Evolutionary conservation across 257 asterid genomes (phyloP), one percentile per base, ranked within the genome.

Genomic region (Rauvolfia tetraphylla): DNA sequence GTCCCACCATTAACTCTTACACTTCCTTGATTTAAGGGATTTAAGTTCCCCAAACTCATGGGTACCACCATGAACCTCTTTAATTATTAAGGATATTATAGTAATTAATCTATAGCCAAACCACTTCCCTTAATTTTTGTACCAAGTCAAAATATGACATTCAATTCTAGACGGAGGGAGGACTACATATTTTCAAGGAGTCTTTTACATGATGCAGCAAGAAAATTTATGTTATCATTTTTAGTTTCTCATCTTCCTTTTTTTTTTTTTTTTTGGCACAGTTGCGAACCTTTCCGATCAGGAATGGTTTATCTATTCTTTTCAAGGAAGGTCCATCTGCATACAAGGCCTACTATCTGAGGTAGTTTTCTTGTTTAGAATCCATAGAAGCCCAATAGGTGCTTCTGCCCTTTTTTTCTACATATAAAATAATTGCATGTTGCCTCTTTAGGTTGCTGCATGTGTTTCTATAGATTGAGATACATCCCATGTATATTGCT

Each of bases 271-370:
- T 12, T 53, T 68, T 72, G 81, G 66, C 83, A 86, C 93, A 95
- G 99, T 57, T 91, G 80, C 83, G 98, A 79, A 91, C 99, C 56
- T 95, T 95, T 83, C 82, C 93, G 81, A 93, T 95, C 78, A 90
- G 99, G 83, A 95, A 95, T 87, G 98, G 99, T 81, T 83, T 95
- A 81, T 65, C 93, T 27, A 79, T 87, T 86, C 97, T 95, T 82
- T 95, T 95, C 62, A 95, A 91, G 82, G 91, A 95, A 86, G 99
- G 97, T 41, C 94, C 90, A 83, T 82, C 94, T 81, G 96, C 96
- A 3, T 95, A 95, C 86, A 95, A 84, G 87, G 88, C 96, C 82
- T 95, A 95, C 87, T 95, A 95, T 86, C 78, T 85, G 77, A 88
- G 94, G 99, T 93, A 63, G 82, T 80, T 76, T 83, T 78, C 71